Conservation (phyloP, 2,329 filamentous ascomycete genomes). For the Rosellinia necatrix region DNA sequence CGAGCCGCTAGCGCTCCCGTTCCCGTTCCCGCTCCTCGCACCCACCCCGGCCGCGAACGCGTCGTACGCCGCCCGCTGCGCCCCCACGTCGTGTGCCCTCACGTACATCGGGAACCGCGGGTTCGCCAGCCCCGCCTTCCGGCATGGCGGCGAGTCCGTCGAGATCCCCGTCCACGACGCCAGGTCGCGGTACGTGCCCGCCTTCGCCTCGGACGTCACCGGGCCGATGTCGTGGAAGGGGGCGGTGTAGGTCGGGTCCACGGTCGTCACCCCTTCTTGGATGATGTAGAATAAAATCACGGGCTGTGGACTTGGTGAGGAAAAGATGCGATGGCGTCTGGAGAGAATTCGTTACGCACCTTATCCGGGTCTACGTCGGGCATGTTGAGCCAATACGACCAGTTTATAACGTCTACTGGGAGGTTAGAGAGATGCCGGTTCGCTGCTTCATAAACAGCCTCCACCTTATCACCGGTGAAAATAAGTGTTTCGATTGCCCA, state of each 20-base stretch:
- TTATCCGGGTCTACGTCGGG: conserved; percentile 22
- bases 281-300: conserved; percentile 31
- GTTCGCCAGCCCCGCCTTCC: conserved; percentile 30
- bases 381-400: not conserved
- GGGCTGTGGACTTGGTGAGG: conserved; percentile 14
- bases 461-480: conserved; percentile 55
- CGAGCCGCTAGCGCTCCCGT: too few species aligned
- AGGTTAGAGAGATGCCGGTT: conserved; percentile 40
- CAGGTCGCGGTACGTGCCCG: conserved; percentile 23
- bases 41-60: conserved; percentile 42
- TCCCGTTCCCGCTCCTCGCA: too few species aligned
- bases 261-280: conserved; percentile 27
- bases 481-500: conserved; percentile 51
- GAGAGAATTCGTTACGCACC: not conserved
- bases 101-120: conserved; percentile 33
- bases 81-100: conserved; percentile 40
- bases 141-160: conserved; percentile 18
- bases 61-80: conserved; percentile 45
- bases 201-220: not conserved
- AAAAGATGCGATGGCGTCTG: conserved; percentile 9
- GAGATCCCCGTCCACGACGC: conserved; percentile 20
- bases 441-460: conserved; percentile 31
- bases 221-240: conserved; percentile 29
- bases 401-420: conserved; percentile 9
- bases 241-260: conserved; percentile 24